These are phyloP conservation scores for Ceratocystiopsis minuta DNA, from an alignment of 2,329 filamentous ascomycete genomes.

Conservation along the genomic window DNA sequence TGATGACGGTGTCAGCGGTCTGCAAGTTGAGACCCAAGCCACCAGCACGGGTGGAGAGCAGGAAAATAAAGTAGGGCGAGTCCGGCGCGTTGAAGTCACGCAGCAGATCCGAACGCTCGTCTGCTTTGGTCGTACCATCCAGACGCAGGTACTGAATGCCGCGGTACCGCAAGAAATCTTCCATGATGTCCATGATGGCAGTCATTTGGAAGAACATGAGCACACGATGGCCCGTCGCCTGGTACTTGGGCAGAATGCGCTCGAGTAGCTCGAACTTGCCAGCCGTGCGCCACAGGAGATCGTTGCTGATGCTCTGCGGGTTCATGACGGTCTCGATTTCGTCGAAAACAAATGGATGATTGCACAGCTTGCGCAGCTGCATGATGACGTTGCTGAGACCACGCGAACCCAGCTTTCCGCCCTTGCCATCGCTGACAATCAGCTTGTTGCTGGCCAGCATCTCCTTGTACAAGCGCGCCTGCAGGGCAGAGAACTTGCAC, in stretches of 20 bases:
- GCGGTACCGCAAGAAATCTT: conserved; percentile 79
- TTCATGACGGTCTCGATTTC: conserved; percentile 98
- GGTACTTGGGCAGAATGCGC: conserved; percentile 82
- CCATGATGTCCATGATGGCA: conserved; percentile 99
- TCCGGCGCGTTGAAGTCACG: conserved; percentile 75
- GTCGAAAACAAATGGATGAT: conserved; percentile 97
- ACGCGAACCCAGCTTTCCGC: conserved; percentile 81
- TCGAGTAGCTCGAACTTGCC: conserved; percentile 97
- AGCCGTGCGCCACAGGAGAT: conserved; percentile 82
- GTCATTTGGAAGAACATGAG: conserved; percentile 99
- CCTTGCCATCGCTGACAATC: conserved; percentile 85
- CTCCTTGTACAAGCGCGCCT: conserved; percentile 90
- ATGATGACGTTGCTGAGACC: conserved; percentile 99
- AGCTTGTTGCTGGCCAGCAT: conserved; percentile 92
- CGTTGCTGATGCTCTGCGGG: conserved; percentile 71
- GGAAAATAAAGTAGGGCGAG: conserved; percentile 92
- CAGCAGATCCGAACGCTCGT: conserved; percentile 84
- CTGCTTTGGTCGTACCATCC: conserved; percentile 92
- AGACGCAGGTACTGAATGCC: conserved; percentile 76
- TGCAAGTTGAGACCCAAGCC: conserved; percentile 94
- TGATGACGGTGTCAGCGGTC: conserved; percentile 96
- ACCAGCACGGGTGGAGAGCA: conserved; percentile 96
- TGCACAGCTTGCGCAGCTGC: conserved; percentile 96
- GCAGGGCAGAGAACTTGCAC: conserved; percentile 90
- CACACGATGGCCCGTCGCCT: conserved; percentile 77